phyloP scores from a whole-genome alignment of 208 protist genomes.

The Trichomonas vaginalis region DNA sequence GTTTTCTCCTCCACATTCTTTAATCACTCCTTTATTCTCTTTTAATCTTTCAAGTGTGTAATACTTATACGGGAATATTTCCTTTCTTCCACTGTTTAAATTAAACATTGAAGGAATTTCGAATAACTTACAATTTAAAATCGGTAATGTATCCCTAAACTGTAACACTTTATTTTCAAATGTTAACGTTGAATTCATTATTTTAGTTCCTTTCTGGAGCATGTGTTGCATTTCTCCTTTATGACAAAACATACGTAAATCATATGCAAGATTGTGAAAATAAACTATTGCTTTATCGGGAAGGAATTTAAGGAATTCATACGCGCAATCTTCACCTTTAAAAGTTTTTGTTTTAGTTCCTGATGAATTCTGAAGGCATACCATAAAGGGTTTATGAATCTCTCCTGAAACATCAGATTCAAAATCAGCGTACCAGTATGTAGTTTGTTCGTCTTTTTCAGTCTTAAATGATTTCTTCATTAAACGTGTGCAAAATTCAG shows the following conservation, averaged over 20 bases:
- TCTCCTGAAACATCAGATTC: not conserved
- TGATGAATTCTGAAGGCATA: not conserved
- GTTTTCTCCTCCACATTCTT: not conserved
- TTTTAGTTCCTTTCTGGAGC: not conserved
- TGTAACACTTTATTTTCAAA: not conserved
- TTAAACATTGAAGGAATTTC: not conserved
- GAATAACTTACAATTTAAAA: not conserved
- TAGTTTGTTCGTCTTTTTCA: not conserved
- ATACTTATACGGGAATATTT: not conserved
- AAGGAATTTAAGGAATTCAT: not conserved
- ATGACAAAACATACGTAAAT: not conserved
- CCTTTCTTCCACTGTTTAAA: not conserved
- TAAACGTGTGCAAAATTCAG: too few relatives aligned
- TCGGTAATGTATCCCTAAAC: not conserved
- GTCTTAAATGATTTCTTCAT: too few relatives aligned
- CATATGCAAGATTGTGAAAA: slow-evolving; percentile 3
- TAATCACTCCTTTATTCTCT: not conserved
- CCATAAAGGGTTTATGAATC: not conserved
- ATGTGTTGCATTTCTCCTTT: not conserved
- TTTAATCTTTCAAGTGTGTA: not conserved
- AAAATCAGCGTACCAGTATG: not conserved
- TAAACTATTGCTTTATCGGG: not conserved
- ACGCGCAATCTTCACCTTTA: not conserved
- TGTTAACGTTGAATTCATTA: not conserved
- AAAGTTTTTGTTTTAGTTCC: not conserved